Base-by-base conservation (phyloP, 352 stramenopile genomes). In the Phytophthora fragariae region DNA sequence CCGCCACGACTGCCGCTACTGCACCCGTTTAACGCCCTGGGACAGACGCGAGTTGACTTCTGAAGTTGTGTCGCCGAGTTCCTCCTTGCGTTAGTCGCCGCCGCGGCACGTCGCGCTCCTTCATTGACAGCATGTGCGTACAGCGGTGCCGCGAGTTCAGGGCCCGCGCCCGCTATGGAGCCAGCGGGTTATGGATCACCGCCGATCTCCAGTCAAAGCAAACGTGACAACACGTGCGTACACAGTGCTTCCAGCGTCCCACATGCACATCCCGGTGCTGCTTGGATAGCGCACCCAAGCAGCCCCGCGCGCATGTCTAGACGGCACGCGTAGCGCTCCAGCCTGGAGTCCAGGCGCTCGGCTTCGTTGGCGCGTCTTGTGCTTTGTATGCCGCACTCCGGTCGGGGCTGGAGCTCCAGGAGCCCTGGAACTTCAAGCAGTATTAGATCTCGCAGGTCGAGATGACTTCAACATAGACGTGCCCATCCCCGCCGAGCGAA, bases 361-460 rank as follows among this genome's bases (percentile, higher is more conserved):
- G 35, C 27, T 56, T 58, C 44, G 50, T 33, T 6, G 37, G 19
- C 21, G n/a, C 50, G 27, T 59, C 59, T 73, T 44, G 67, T 46
- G 19, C 49, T 64, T 57, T 53, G 67, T 73, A 73, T 73, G 52
- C 58, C 31, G 29, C 37, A 41, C 37, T 68, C 54, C 53, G n/a
- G 54, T 39, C 58, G 15, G 33, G 14, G 24, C 37, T 2, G n/a
- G n/a, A n/a, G n/a, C n/a, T n/a, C n/a, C n/a, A n/a, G n/a, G n/a
- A n/a, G n/a, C n/a, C 31, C 19, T 56, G 61, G 59, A 84, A 85
- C 81, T 88, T 88, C 78, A 85, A 85, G 46, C 57, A 67, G 65
- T 76, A 89, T 85, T 35, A 76, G 65, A 15, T 89, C 63, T 81
- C 57, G 58, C 50, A 82, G 79, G 79, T 19, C 59, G 24, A 55